Evolutionary conservation across 2,329 filamentous ascomycete species (phyloP).

Genomic region (Byssochlamys sp.): DNA sequence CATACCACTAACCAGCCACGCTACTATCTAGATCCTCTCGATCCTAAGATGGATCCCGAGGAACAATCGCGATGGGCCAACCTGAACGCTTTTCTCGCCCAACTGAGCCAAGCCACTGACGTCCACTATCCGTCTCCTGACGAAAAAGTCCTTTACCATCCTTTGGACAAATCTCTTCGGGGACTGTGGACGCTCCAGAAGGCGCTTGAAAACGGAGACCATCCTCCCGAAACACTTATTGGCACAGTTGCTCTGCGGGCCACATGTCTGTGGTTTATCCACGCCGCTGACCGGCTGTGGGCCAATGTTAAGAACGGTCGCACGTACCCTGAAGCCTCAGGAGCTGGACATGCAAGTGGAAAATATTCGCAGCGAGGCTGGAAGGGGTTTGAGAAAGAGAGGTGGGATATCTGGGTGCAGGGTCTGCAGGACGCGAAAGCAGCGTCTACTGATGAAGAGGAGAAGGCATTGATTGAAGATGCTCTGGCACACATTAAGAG

Average conservation of each 20-base stretch:
- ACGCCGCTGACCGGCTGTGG: conserved; percentile 6
- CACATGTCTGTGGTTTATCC: conserved; percentile 10
- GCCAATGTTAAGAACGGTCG: conserved; percentile 6
- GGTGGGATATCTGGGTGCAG: conserved; percentile 4
- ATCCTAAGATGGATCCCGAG: conserved; percentile 2
- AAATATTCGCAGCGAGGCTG: conserved; percentile 4
- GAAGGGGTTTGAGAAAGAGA: conserved; percentile 1
- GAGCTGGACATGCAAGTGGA: conserved; percentile 1
- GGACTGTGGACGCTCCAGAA: conserved; percentile 5
- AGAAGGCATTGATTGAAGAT: conserved; percentile 4
- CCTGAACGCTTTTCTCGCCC: conserved; percentile 11
- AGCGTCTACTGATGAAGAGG: conserved; percentile 1
- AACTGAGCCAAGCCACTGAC: conserved; percentile 9
- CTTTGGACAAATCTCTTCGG: conserved; percentile 8
- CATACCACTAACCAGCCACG: not conserved
- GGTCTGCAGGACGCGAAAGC: conserved; percentile 1
- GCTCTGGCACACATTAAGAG: conserved; percentile 4
- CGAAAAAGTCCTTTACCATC: conserved; percentile 1
- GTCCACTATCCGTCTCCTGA: conserved; percentile 1
- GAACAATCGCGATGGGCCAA: conserved; percentile 7
- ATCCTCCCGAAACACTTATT: conserved; percentile 3
- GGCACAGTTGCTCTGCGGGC: conserved; percentile 8
- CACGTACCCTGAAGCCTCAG: conserved; percentile 1
- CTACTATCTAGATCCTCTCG: conserved; percentile 4
- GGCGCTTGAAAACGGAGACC: conserved; percentile 7